Evolutionary conservation across 805 yeast species (phyloP).

Genomic region (Clavispora asparagi): DNA sequence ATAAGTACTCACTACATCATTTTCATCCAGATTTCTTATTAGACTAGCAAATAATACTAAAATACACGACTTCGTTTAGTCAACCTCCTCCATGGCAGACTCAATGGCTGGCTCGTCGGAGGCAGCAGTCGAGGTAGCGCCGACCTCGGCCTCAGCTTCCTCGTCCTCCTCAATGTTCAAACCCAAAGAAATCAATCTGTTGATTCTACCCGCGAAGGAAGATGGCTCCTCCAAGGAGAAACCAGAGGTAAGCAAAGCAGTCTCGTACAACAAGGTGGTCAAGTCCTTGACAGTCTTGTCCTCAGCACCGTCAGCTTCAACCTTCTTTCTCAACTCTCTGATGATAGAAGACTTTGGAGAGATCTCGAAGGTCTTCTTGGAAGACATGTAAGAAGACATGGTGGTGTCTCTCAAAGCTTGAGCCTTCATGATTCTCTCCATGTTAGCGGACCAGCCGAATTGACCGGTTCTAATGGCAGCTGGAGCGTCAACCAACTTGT

Average conservation of each 20-base stretch:
- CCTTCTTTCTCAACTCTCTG: constrained; percentile 93
- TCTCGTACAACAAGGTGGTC: constrained; percentile 93
- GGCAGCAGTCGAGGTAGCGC: constrained; percentile 45
- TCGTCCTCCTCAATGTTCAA: constrained; percentile 94
- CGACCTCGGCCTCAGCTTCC: constrained; percentile 42
- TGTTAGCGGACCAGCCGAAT: constrained; percentile 99
- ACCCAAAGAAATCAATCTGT: constrained; percentile 96
- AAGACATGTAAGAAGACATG: constrained; percentile 99
- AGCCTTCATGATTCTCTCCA: constrained; percentile 99
- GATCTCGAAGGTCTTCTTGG: constrained; percentile 98
- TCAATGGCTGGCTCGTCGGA: constrained; percentile 47
- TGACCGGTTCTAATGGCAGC: constrained; percentile 99
- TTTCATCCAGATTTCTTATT: not conserved
- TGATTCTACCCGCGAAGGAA: constrained; percentile 95
- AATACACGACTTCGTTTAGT: constrained; percentile 42
- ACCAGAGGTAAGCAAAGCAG: constrained; percentile 98
- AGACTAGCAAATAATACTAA: constrained; percentile 1
- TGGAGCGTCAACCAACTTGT: constrained; percentile 96
- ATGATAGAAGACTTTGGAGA: constrained; percentile 96
- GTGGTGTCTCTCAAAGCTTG: constrained; percentile 98
- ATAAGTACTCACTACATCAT: not conserved
- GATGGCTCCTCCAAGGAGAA: constrained; percentile 98
- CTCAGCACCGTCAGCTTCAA: constrained; percentile 94
- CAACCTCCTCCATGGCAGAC: constrained; percentile 97
- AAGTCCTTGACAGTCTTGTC: constrained; percentile 98